Conservation (phyloP, 805 yeast species). For the Cyberlindnera galapagoensis region DNA sequence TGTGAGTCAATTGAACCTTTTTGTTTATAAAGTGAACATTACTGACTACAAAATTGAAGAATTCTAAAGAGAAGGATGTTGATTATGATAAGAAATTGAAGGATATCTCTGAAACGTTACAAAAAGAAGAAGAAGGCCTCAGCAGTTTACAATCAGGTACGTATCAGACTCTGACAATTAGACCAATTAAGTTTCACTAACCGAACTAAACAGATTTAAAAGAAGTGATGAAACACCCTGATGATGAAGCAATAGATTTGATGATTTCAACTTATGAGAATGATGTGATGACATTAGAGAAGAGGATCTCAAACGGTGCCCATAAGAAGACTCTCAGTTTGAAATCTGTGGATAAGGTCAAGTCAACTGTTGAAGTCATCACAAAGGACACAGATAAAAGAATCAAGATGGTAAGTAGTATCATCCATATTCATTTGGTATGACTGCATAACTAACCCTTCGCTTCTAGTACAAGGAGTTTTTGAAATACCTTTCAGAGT, state of each 20-base stretch:
- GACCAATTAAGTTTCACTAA: too few relatives aligned
- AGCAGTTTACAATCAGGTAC: neutral
- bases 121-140: slow-evolving; percentile 2
- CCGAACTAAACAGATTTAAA: slow-evolving; percentile 9
- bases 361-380: slow-evolving; percentile 1
- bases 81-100: too few relatives aligned
- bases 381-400: slow-evolving; percentile 15
- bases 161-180: slow-evolving; percentile 1
- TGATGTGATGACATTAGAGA: slow-evolving; percentile 4
- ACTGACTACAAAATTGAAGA: too few relatives aligned
- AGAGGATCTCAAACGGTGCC: slow-evolving; percentile 2
- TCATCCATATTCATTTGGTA: neutral
- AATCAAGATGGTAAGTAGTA: slow-evolving; percentile 9
- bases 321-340: slow-evolving; percentile 5
- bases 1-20: too few relatives aligned
- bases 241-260: slow-evolving; percentile 8
- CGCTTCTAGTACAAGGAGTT: slow-evolving; percentile 11
- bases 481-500: slow-evolving; percentile 15
- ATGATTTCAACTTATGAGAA: slow-evolving; percentile 2
- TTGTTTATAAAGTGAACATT: too few relatives aligned
- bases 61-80: too few relatives aligned
- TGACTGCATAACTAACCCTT: neutral
- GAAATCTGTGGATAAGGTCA: slow-evolving; percentile 7
- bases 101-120: slow-evolving; percentile 2
- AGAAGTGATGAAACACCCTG: slow-evolving; percentile 11